Base-by-base conservation (phyloP, 176 grass and related monocot genomes). In the Puccinellia tenuiflora region DNA sequence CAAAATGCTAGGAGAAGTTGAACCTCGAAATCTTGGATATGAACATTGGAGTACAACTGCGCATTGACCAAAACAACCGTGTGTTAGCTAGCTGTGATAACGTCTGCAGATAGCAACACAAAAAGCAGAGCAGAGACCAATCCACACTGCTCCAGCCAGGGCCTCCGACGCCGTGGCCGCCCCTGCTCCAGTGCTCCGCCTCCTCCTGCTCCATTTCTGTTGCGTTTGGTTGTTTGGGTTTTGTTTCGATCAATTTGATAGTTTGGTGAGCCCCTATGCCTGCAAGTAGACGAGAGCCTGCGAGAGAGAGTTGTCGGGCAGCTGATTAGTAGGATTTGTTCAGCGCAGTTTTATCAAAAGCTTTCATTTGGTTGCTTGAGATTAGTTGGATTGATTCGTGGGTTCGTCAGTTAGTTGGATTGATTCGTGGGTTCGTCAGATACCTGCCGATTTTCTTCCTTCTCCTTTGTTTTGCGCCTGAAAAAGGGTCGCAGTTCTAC, bases 21-120 rank as follows among this genome's bases (percentile, higher is more conserved):
- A n/a, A n/a, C n/a, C n/a, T n/a, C n/a, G n/a, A n/a, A n/a, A n/a
- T n/a, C n/a, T 22, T 25, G 68, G 0, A 29, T 40, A 25, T 25
- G 79, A 79, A 56, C 66, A 37, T 2, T 67, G 79, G 66, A 30
- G 37, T 60, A 66, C 74, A 79, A 74, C 79, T 83, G 74, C n/a
- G n/a, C 35, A 59, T 79, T 81, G 65, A 88, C 84, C 73, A 40
- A 59, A 42, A 60, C 22, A 71, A 71, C 37, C 21, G 38, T 26
- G 43, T 9, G 28, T 24, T n/a, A n/a, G n/a, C n/a, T 42, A 56
- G 81, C 37, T 60, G 67, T 43, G 77, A 74, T 40, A 30, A 22
- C 40, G 73, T 82, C 62, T 73, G 3, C 31, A 2, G 59, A 88
- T 67, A 69, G 73, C 73, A 55, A 82, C 83, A 53, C 73, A 63